Base-by-base conservation (phyloP, 805 yeast species). In the Sugiyamaella smithiae region DNA sequence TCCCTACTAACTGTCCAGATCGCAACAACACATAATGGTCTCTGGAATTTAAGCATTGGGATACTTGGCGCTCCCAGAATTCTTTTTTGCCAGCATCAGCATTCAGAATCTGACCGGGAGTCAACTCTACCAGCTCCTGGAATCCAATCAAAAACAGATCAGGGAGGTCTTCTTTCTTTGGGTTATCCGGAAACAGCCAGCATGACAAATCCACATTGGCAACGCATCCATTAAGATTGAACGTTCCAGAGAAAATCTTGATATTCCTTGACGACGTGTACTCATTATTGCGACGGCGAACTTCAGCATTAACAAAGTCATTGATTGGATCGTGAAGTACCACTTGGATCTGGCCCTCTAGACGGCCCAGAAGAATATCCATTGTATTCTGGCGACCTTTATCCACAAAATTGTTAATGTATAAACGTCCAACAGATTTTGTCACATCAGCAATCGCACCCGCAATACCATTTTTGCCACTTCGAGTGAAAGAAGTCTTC, bases 391-490 rank as follows among this genome's bases (percentile, higher is more conserved):
- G 99, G 53, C 89, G 86, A 37, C 82, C 83, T 58, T 86, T 86
- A 67, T 93, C 99, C 60, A 88, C 90, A 67, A 93, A 93, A 55
- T 95, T 91, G 68, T 93, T 93, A 64, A 93, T 91, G 65, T 93
- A 93, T 80, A 93, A 82, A 67, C 99, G 76, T 36, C 95, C 84
- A 6, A 93, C 96, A 0, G 97, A 88, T 67, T 93, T 93, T 1
- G 98, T 89, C 3, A 95, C 97, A 68, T 93, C 99, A 0, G 96
- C 85, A n/a, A 93, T 68, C 0, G 97, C 97, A 29, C 98, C 97
- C 0, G 98, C 98, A 47, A 93, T 69, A 38, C 91, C 88, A 97
- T 90, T 89, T 61, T 90, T 91, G 20, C 99, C 99, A 24, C 87
- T 83, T 63, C 99, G 78, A 1, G 98, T 87, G 62, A 85, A 93